phyloP scores from a whole-genome alignment of 129 eudicot genomes.

The Flaveria brownii region DNA sequence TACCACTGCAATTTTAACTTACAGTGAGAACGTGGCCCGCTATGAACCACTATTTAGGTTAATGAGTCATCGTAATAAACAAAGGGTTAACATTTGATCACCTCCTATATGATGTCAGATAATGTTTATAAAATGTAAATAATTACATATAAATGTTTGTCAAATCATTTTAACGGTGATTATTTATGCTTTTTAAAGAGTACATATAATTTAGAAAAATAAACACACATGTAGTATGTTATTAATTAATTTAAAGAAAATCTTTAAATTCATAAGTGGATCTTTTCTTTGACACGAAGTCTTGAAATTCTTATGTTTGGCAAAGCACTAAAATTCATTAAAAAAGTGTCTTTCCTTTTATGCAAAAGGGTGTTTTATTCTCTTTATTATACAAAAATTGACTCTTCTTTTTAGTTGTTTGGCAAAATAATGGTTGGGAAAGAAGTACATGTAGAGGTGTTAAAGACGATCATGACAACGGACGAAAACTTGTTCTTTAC shows the following conservation, averaged over 20 bases:
- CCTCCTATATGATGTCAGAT: background rate
- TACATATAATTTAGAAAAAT: background rate
- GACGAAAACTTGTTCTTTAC: background rate
- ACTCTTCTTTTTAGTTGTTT: background rate
- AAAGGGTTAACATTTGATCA: too few relatives aligned
- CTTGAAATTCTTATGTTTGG: conserved; percentile 13
- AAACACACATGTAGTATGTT: background rate
- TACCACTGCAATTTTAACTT: too few relatives aligned
- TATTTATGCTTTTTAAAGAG: background rate
- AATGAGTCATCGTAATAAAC: too few relatives aligned
- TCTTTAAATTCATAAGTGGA: background rate
- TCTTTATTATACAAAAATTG: background rate
- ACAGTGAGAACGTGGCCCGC: too few relatives aligned
- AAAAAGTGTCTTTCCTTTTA: background rate
- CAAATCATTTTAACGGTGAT: background rate
- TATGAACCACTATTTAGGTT: too few relatives aligned
- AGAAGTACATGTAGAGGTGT: background rate
- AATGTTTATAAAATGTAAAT: background rate
- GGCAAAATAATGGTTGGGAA: background rate
- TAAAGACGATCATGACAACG: background rate
- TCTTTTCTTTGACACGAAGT: conserved; percentile 20
- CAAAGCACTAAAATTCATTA: background rate
- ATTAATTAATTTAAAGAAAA: background rate
- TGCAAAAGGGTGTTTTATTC: background rate
- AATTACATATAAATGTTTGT: background rate